Evolutionary conservation across 441 rosid genomes (phyloP).

Genomic region (Aquilaria agallochum): DNA sequence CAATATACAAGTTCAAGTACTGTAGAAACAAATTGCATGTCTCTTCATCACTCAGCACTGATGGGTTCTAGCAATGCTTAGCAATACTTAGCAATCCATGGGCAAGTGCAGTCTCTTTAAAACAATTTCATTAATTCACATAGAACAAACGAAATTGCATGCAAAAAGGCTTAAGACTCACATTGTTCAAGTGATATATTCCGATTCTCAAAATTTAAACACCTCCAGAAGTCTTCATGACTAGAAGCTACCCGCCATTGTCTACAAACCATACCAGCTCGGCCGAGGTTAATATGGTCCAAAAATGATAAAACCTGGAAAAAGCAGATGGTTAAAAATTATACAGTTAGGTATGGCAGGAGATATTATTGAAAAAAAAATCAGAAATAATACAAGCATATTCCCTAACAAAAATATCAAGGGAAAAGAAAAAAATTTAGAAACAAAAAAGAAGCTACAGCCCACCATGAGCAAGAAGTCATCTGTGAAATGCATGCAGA

Average conservation of each 20-base stretch:
- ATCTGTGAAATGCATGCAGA: conserved; percentile 90
- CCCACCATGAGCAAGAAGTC: conserved; percentile 91
- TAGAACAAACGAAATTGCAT: too few relatives aligned
- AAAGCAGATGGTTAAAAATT: conserved; percentile 24
- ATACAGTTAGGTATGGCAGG: too few relatives aligned
- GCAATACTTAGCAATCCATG: too few relatives aligned
- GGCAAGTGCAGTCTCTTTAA: too few relatives aligned
- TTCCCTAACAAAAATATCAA: not conserved
- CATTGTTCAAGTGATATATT: conserved; percentile 83
- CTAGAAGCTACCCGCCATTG: conserved; percentile 97
- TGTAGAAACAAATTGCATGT: too few relatives aligned
- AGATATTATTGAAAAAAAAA: conserved; percentile 2
- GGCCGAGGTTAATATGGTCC: conserved; percentile 71
- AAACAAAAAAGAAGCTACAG: not conserved
- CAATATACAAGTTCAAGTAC: too few relatives aligned
- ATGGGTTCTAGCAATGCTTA: too few relatives aligned
- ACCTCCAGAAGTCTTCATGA: conserved; percentile 97
- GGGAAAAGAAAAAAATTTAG: not conserved
- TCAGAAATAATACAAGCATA: not conserved
- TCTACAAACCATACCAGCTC: conserved; percentile 85
- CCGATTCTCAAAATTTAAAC: conserved; percentile 74
- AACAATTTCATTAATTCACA: too few relatives aligned
- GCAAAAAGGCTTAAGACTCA: conserved; percentile 33
- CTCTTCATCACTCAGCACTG: too few relatives aligned
- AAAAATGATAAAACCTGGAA: conserved; percentile 73